Base-by-base conservation (phyloP, 164 flowering plant species). In the Protea cynaroides region DNA sequence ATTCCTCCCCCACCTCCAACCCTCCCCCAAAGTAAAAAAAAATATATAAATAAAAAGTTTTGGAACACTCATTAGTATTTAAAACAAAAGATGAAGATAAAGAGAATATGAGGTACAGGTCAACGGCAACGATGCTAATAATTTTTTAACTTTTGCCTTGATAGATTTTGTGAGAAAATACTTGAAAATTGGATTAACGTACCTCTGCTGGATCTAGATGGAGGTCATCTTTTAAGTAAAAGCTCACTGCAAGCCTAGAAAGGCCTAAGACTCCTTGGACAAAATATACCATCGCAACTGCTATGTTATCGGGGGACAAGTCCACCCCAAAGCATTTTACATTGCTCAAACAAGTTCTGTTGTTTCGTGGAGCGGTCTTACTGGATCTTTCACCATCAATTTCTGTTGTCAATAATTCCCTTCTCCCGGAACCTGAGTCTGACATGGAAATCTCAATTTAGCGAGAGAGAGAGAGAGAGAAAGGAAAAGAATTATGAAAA, bases 141-240 rank as follows among this genome's bases (percentile, higher is more conserved):
- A 5, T 29, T 2, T 29, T 29, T 29, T 2, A 29, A 29, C 2
- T 2, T 29, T 29, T 2, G 2, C 34, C 34, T n/a, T n/a, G n/a
- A n/a, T n/a, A n/a, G n/a, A n/a, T n/a, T n/a, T n/a, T n/a, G n/a
- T n/a, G n/a, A 29, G 5, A 29, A 29, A 53, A 19, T 19, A 58
- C 13, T n/a, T 61, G 17, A 51, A 29, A 29, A 7, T 17, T 40
- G 23, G 1, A 46, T 46, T 36, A 36, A 44, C 59, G 69, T 78
- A 93, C 99, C 96, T 95, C 99, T 34, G 99, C 96, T 50, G 99
- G 99, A 75, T 95, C 96, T 52, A 95, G 83, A 81, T 91, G 97
- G 66, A 95, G 78, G 67, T 95, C 97, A 73, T 95, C 99, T 76
- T 95, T 95, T 62, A 95, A 75, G 69, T 91, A 95, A 75, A 95